These are phyloP conservation scores for Kwoniella shivajii DNA, from an alignment of 1,284 basidiomycete genomes.

Conservation along the genomic window DNA sequence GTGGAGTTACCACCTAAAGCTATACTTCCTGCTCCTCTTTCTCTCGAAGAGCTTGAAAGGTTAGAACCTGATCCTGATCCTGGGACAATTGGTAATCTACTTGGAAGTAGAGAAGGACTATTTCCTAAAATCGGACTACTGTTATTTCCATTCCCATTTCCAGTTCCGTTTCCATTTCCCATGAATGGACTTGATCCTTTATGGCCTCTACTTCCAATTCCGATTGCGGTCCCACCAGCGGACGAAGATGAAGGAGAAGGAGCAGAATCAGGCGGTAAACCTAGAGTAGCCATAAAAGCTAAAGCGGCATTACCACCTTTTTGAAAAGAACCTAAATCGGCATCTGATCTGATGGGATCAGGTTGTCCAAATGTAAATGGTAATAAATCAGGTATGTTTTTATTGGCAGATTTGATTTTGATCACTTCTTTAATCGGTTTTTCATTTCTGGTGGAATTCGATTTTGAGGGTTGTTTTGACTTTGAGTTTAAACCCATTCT, in stretches of 20 bases:
- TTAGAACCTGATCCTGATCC: too few species aligned
- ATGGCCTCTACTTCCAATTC: not conserved
- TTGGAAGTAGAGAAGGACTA: conserved; percentile 4
- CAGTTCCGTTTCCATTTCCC: not conserved
- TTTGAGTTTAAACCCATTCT: conserved; percentile 5
- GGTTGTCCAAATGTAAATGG: conserved; percentile 45
- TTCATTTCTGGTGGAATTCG: conserved; percentile 12
- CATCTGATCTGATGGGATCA: conserved; percentile 17
- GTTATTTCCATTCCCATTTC: not conserved
- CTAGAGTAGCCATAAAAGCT: conserved; percentile 42
- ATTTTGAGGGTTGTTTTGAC: conserved; percentile 11
- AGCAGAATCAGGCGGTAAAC: conserved; percentile 27
- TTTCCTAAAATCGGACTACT: conserved; percentile 1
- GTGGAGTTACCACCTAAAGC: not conserved
- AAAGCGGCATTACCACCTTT: conserved; percentile 30
- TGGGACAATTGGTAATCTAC: conserved; percentile 1
- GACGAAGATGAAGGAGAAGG: not conserved
- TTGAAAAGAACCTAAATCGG: conserved; percentile 35
- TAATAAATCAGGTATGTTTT: conserved; percentile 37
- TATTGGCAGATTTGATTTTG: conserved; percentile 36
- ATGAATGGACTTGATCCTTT: conserved; percentile 1
- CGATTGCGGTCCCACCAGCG: not conserved
- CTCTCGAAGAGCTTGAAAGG: not conserved
- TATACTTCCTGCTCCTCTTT: not conserved
- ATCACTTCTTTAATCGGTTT: conserved; percentile 28